Conservation (phyloP, 2,329 filamentous ascomycete genomes). For the Albophoma yamanashiensis region DNA sequence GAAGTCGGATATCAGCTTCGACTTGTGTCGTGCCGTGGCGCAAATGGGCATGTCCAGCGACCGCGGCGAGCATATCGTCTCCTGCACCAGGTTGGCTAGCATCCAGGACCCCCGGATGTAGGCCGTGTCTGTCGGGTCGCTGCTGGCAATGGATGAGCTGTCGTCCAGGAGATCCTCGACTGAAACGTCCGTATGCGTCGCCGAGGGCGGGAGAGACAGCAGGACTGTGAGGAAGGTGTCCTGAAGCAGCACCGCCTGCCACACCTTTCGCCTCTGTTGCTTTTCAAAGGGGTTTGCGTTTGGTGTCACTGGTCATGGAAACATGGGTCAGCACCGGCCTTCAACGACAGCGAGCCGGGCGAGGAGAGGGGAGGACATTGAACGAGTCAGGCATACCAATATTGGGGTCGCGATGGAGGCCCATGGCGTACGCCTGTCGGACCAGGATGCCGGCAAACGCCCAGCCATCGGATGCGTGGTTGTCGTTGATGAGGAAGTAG, state of each 20-base stretch:
- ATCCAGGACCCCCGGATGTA: constrained; percentile 73
- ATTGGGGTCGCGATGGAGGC: constrained; percentile 68
- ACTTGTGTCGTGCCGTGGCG: constrained; percentile 56
- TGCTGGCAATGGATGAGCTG: constrained; percentile 41
- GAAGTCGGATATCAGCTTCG: constrained; percentile 59
- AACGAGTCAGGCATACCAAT: constrained; percentile 34
- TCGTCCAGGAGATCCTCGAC: constrained; percentile 65
- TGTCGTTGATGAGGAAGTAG: constrained; percentile 80
- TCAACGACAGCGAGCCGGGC: background rate
- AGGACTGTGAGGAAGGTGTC: constrained; percentile 75
- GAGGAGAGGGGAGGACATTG: background rate
- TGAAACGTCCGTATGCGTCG: constrained; percentile 68
- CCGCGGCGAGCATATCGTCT: constrained; percentile 63
- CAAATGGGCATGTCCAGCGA: constrained; percentile 65
- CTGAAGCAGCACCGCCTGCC: constrained; percentile 72
- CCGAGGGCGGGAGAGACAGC: constrained; percentile 64
- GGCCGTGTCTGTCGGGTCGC: constrained; percentile 53
- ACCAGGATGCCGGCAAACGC: constrained; percentile 70
- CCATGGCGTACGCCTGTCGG: constrained; percentile 72
- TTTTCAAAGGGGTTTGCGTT: constrained; percentile 61
- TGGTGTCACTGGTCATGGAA: constrained; percentile 39
- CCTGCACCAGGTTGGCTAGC: constrained; percentile 67
- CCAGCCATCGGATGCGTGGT: constrained; percentile 75
- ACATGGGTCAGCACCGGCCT: background rate
- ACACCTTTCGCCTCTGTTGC: constrained; percentile 67